Evolutionary conservation across 176 grass and related monocot species (phyloP).

Genomic region (Aegilops tauschii): DNA sequence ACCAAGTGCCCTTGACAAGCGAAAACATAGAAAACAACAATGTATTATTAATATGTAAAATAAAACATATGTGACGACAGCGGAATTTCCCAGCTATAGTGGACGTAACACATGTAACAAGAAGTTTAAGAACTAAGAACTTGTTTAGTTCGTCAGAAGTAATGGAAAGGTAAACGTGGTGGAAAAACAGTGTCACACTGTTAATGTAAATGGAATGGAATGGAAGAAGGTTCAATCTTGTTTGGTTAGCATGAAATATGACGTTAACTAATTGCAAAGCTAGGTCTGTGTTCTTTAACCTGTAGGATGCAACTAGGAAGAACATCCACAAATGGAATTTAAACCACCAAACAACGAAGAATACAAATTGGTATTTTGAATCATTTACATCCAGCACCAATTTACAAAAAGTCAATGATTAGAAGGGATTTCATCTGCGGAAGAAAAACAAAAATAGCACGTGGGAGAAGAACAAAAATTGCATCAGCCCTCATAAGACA

Average conservation of each 20-base stretch:
- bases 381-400: not conserved
- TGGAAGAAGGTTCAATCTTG: too few species aligned
- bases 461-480: not conserved
- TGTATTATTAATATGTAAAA: not conserved
- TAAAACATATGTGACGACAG: slow-evolving; percentile 16
- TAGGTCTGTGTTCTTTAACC: not conserved
- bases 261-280: not conserved
- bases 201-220: too few species aligned
- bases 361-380: not conserved
- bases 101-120: slow-evolving; percentile 16
- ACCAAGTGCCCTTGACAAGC: not conserved
- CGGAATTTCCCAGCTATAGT: not conserved
- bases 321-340: not conserved
- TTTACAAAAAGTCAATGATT: not conserved
- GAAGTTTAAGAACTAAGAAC: not conserved
- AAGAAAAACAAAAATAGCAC: not conserved
- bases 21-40: not conserved
- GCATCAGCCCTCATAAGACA: not conserved
- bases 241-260: too few species aligned
- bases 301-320: not conserved
- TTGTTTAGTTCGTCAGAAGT: not conserved
- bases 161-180: too few species aligned
- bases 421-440: not conserved
- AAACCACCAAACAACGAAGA: not conserved
- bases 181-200: too few species aligned